Evolutionary conservation across 805 yeast genomes (phyloP).

Genomic region (Lachancea sp.): DNA sequence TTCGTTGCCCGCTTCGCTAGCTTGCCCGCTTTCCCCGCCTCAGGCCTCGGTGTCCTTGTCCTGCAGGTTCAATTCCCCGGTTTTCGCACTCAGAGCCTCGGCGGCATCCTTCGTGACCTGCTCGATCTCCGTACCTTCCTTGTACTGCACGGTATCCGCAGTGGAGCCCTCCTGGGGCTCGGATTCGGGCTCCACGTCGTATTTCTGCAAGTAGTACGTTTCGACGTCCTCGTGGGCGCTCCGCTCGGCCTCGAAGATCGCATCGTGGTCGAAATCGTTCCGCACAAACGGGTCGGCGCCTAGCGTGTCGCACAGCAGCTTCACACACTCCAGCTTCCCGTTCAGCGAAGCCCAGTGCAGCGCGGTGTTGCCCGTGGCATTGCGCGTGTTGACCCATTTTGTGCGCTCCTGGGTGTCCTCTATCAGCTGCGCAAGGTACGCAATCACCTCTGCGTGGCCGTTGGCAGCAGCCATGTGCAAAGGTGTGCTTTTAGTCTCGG

Average conservation of each 20-base stretch:
- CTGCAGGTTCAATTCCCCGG: slow-evolving; percentile 18
- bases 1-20: too few relatives aligned
- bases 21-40: too few relatives aligned
- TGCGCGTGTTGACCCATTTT: slow-evolving; percentile 44
- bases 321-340: slow-evolving; percentile 70
- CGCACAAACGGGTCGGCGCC: slow-evolving; percentile 76
- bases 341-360: slow-evolving; percentile 94
- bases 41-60: background rate
- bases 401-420: slow-evolving; percentile 38
- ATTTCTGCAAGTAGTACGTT: slow-evolving; percentile 66
- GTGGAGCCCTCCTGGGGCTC: slow-evolving; percentile 39
- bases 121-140: slow-evolving; percentile 47
- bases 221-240: slow-evolving; percentile 72
- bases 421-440: slow-evolving; percentile 48
- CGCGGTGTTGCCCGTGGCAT: slow-evolving; percentile 87
- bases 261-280: slow-evolving; percentile 73
- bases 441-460: slow-evolving; percentile 69
- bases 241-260: slow-evolving; percentile 83
- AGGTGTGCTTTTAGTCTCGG: slow-evolving; percentile 61
- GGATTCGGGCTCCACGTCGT: slow-evolving; percentile 58
- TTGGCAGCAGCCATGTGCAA: slow-evolving; percentile 95
- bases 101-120: slow-evolving; percentile 44
- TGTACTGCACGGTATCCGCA: slow-evolving; percentile 37
- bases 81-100: slow-evolving; percentile 32
- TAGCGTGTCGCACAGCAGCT: slow-evolving; percentile 63